phyloP scores from a whole-genome alignment of 2,329 filamentous ascomycete genomes.

The Neoarthrinium moseri region DNA sequence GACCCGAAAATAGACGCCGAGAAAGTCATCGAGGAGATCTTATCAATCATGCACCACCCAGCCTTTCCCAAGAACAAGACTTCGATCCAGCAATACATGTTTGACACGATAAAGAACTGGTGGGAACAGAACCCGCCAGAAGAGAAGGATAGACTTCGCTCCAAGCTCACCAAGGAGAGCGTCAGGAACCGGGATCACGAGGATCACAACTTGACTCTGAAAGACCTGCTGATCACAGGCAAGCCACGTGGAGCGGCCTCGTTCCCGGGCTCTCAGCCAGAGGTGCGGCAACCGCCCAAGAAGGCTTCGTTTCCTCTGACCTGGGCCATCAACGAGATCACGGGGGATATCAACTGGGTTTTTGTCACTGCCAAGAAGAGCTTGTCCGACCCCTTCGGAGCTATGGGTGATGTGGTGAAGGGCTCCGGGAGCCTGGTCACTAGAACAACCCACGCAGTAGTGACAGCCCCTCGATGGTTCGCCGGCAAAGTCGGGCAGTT shows the following conservation, averaged over 20 bases:
- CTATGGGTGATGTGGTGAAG: constrained; percentile 12
- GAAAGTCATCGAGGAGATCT: constrained; percentile 60
- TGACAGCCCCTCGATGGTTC: not conserved
- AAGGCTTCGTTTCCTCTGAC: constrained; percentile 22
- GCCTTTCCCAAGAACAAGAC: constrained; percentile 50
- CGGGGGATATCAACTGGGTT: constrained; percentile 13
- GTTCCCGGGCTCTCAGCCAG: constrained; percentile 25
- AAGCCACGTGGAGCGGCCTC: constrained; percentile 21
- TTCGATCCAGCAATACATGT: constrained; percentile 65
- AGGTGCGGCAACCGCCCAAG: constrained; percentile 23
- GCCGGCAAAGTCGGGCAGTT: not conserved
- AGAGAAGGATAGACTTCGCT: constrained; percentile 20
- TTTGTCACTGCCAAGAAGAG: constrained; percentile 14
- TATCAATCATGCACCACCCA: constrained; percentile 67
- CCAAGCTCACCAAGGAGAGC: constrained; percentile 25
- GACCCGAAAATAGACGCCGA: constrained; percentile 61
- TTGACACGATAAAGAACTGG: constrained; percentile 63
- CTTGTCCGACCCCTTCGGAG: constrained; percentile 12
- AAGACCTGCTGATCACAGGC: constrained; percentile 18
- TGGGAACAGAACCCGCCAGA: constrained; percentile 18
- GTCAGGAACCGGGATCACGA: constrained; percentile 25
- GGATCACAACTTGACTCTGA: constrained; percentile 24
- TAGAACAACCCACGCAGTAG: not conserved
- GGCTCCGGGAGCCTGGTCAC: constrained; percentile 11
- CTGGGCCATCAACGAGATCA: constrained; percentile 18